phyloP scores from a whole-genome alignment of 2,329 filamentous ascomycete genomes.

The Xylaria arbuscula region DNA sequence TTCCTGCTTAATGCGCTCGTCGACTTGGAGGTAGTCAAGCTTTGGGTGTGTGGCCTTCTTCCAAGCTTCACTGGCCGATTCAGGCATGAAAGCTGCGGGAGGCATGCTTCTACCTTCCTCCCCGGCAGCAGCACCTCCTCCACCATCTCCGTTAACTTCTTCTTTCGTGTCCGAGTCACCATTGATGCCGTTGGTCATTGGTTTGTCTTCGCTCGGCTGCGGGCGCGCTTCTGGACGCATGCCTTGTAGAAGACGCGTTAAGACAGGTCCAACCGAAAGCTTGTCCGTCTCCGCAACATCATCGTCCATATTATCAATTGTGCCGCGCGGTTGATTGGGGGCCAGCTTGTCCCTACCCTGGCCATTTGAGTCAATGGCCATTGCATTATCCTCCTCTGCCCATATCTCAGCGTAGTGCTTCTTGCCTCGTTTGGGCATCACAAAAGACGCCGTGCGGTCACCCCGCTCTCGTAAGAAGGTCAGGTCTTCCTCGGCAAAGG shows the following conservation, averaged over 20 bases:
- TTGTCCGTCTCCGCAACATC: conserved; percentile 88
- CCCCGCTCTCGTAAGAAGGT: conserved; percentile 91
- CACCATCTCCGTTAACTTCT: conserved; percentile 63
- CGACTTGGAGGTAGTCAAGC: conserved; percentile 85
- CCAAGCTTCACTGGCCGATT: conserved; percentile 80
- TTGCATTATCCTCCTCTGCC: conserved; percentile 90
- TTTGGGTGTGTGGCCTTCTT: conserved; percentile 80
- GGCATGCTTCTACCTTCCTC: conserved; percentile 61
- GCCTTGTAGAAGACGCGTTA: conserved; percentile 81
- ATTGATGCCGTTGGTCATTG: conserved; percentile 62
- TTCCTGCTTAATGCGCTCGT: conserved; percentile 91
- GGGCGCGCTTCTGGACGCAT: conserved; percentile 80
- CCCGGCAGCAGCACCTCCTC: conserved; percentile 51
- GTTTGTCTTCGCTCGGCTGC: conserved; percentile 66
- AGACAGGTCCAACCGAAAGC: conserved; percentile 86
- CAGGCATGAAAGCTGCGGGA: conserved; percentile 82
- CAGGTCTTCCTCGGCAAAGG: conserved; percentile 91
- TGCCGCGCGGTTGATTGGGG: conserved; percentile 84
- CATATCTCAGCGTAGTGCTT: conserved; percentile 90
- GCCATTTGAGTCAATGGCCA: conserved; percentile 75
- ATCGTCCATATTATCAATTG: conserved; percentile 87
- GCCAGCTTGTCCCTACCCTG: conserved; percentile 73
- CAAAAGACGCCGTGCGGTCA: conserved; percentile 83
- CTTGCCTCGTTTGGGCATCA: conserved; percentile 86
- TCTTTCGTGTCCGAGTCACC: conserved; percentile 61